Evolutionary conservation across 345 rosid genomes (phyloP).

Genomic region (Angophora floribunda): DNA sequence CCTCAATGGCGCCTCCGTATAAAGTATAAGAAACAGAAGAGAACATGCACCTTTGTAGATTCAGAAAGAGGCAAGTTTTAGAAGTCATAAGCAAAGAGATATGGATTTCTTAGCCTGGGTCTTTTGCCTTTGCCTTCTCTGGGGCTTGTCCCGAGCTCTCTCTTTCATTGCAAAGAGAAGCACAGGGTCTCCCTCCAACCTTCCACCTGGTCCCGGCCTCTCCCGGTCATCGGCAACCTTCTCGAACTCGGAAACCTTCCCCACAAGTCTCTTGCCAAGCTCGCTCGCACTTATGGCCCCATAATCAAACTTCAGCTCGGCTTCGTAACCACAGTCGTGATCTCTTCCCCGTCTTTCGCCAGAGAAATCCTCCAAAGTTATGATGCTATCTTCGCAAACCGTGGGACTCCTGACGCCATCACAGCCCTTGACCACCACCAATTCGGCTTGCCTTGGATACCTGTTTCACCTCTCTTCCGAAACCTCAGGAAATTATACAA

Average conservation of each 20-base stretch:
- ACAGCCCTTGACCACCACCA: background rate
- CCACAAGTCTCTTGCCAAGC: background rate
- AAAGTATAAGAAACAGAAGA: background rate
- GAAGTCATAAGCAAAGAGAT: background rate
- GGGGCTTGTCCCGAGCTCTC: background rate
- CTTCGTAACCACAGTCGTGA: background rate
- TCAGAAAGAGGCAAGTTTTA: background rate
- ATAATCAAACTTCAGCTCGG: conserved; percentile 10
- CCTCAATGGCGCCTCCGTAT: background rate
- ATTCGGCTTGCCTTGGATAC: conserved; percentile 17
- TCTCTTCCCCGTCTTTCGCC: background rate
- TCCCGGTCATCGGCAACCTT: background rate
- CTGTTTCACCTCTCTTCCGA: conserved; percentile 23
- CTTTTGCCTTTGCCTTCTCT: background rate
- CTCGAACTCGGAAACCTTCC: background rate
- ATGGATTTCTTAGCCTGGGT: background rate
- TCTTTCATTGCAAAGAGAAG: background rate
- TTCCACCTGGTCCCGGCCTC: background rate
- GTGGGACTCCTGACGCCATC: background rate
- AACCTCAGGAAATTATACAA: conserved; percentile 19
- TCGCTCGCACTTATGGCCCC: conserved; percentile 25
- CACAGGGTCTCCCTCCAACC: background rate
- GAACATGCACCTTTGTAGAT: no score
- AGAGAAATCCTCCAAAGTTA: background rate
- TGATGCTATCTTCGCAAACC: background rate